Evolutionary conservation across 306 rosid genomes (phyloP), one percentile per base, ranked within the genome.

Genomic region (Dryas drummondii): DNA sequence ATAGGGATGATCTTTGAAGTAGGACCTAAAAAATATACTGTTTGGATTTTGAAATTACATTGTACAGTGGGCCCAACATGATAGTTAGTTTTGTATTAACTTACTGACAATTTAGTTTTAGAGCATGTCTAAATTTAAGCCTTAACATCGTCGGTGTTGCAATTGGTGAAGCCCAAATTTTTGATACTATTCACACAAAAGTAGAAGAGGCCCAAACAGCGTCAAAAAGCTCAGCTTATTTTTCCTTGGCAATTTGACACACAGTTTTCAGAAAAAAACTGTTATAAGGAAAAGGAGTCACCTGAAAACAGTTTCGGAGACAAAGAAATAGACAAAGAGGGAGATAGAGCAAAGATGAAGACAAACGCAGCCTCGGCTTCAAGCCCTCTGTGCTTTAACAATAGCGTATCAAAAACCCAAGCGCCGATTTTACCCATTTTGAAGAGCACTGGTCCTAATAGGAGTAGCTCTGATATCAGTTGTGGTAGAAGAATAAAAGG

Each of bases 311-410:
- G 37, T 32, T 32, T 32, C 66, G 32, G 66, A 60, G 66, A 9
- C 17, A 22, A 5, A 45, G 48, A 62, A 7, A 46, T 47, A 59
- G 59, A 9, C 15, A 90, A 82, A 32, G 37, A 32, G 37, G 37
- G 3, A 32, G 37, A 32, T 32, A 32, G 37, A 32, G 37, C 37
- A 91, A 85, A 83, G 85, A 51, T 82, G 81, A 84, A 87, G 72
- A 68, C 86, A 0, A 68, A 50, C 75, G 84, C 78, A 19, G 77
- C 86, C 72, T 83, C 97, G 44, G 72, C 89, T 37, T 80, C 85
- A 26, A 79, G 77, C 76, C 82, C 88, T 14, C 13, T 71, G 12
- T 70, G 80, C 68, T 80, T 79, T 77, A 84, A 70, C 80, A 77
- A 84, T 82, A 78, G 77, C 54, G 74, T 79, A 41, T 67, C 80